Evolutionary conservation across 1,284 basidiomycete genomes (phyloP).

Genomic region (Apiotrichum domesticum): DNA sequence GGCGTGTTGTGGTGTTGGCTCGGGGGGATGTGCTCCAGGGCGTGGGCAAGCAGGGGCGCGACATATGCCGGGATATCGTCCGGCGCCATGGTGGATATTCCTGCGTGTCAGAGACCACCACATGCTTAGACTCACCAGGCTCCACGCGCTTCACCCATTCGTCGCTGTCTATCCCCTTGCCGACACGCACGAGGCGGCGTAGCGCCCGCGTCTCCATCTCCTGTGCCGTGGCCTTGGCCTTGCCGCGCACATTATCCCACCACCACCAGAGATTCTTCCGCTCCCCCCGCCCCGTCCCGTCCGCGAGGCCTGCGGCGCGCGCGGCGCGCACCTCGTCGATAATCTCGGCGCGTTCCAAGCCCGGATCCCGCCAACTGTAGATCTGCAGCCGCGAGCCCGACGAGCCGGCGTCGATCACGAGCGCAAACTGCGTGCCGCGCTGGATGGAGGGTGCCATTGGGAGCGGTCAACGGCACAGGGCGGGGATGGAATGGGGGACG

Average conservation of each 20-base stretch:
- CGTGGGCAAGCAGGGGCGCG: conserved; percentile 75
- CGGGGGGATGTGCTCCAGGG: conserved; percentile 74
- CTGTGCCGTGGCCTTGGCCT: conserved; percentile 33
- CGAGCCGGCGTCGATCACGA: conserved; percentile 96
- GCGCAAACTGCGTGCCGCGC: conserved; percentile 68
- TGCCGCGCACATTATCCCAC: conserved; percentile 35
- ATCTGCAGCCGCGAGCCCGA: conserved; percentile 94
- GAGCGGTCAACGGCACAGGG: neutral
- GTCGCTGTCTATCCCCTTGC: conserved; percentile 79
- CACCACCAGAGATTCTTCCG: conserved; percentile 20
- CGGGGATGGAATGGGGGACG: too few relatives aligned
- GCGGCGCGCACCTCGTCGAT: conserved; percentile 33
- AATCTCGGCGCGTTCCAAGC: conserved; percentile 50
- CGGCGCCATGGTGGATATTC: conserved; percentile 73
- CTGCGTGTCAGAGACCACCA: conserved; percentile 48
- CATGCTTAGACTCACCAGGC: conserved; percentile 61
- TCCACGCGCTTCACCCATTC: conserved; percentile 89
- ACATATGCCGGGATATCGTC: conserved; percentile 70
- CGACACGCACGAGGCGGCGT: conserved; percentile 67
- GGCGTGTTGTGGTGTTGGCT: conserved; percentile 77
- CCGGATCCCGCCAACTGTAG: conserved; percentile 90
- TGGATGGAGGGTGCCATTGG: conserved; percentile 42
- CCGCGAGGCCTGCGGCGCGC: conserved; percentile 4
- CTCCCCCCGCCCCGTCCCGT: conserved; percentile 1
- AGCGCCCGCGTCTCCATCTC: conserved; percentile 40